A percentile compares a stretch with the other conserved stretches of the same genome.
Evolutionary conservation across 1,284 basidiomycete genomes (phyloP).

Genomic region (Irpex rosettiformis): DNA sequence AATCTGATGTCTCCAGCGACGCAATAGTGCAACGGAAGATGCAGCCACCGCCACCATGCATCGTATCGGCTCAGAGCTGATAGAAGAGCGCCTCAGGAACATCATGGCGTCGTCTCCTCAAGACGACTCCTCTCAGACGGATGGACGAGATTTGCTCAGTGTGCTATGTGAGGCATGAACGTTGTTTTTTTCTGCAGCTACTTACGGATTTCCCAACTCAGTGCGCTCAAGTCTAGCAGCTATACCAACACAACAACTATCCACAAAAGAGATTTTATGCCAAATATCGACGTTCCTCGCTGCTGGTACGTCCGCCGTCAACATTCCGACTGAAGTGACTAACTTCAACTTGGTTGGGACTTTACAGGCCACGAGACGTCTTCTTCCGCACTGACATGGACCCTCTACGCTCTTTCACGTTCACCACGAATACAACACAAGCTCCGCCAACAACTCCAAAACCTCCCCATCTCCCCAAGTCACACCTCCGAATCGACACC

Average conservation of each 20-base stretch:
- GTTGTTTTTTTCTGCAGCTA: background rate
- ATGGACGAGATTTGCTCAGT: constrained; percentile 45
- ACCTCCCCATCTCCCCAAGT: constrained; percentile 16
- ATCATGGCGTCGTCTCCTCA: constrained; percentile 6
- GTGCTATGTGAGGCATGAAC: constrained; percentile 44
- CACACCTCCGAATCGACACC: constrained; percentile 12
- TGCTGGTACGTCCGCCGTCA: constrained; percentile 31
- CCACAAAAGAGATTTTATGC: constrained; percentile 62
- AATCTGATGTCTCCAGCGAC: constrained; percentile 25
- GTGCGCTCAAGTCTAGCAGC: constrained; percentile 60
- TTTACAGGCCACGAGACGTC: constrained; percentile 51
- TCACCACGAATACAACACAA: constrained; percentile 50
- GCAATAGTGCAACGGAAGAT: constrained; percentile 39
- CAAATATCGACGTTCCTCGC: constrained; percentile 79
- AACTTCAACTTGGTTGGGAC: background rate
- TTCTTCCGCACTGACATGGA: constrained; percentile 68
- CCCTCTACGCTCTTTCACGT: constrained; percentile 60
- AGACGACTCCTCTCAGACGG: background rate
- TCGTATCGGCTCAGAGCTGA: constrained; percentile 53
- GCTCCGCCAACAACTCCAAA: constrained; percentile 51
- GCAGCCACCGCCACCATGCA: constrained; percentile 46
- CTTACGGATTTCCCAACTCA: constrained; percentile 21
- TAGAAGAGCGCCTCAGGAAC: constrained; percentile 40
- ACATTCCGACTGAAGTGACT: background rate
- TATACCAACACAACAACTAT: constrained; percentile 50